A percentile compares a stretch with the other conserved stretches of the same genome.
Conservation (phyloP, 306 rosid genomes). For the Pyrus pyrifolia region DNA sequence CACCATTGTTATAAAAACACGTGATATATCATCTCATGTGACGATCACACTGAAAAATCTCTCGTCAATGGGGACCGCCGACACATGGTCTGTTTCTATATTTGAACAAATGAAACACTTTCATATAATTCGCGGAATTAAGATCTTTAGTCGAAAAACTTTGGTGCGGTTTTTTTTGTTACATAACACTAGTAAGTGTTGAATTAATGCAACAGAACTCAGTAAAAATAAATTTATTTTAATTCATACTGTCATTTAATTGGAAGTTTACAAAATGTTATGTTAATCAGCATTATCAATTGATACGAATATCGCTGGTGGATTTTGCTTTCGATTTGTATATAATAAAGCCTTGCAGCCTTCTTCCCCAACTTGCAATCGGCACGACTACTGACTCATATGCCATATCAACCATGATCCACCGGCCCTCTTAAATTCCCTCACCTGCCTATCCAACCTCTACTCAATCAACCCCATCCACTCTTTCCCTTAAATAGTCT, state of each 20-base stretch:
- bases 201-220: not conserved
- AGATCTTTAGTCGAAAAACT: no score
- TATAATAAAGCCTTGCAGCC: not conserved
- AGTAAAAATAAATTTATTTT: no score
- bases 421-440: slow-evolving; percentile 44
- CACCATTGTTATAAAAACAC: no score
- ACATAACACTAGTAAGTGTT: not conserved
- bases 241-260: not conserved
- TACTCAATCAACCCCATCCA: not conserved
- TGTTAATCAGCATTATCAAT: not conserved
- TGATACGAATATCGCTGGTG: not conserved
- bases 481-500: slow-evolving; percentile 22
- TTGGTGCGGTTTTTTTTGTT: no score
- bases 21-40: no score
- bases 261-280: no score
- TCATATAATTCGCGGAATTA: not conserved
- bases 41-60: no score
- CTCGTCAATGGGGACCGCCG: not conserved
- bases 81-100: not conserved
- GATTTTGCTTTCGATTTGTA: not conserved
- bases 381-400: not conserved
- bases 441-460: slow-evolving; percentile 44
- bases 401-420: not conserved
- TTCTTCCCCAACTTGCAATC: not conserved
- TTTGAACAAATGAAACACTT: not conserved